Percentiles rank a stretch among this genome's conserved stretches.
phyloP scores from a whole-genome alignment of 2,329 filamentous ascomycete species.

The Colletotrichum navitas region DNA sequence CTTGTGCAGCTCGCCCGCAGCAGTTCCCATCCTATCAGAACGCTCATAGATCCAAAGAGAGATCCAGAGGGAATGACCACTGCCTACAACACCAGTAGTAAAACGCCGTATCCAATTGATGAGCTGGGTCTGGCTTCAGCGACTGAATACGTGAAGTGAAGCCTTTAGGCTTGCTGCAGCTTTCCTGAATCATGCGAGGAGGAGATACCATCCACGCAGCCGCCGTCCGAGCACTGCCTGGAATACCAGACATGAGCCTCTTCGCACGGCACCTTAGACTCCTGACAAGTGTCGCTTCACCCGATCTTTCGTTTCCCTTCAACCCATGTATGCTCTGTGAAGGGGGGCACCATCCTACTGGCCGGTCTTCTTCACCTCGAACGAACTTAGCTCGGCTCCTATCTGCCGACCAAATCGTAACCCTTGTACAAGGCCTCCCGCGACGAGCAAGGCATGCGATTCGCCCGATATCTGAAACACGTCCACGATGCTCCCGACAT shows the following conservation, averaged over 20 bases:
- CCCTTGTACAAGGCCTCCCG: conserved; percentile 3
- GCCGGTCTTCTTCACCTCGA: neutral
- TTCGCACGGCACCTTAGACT: conserved; percentile 20
- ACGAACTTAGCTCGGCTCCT: neutral
- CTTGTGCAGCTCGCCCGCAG: neutral
- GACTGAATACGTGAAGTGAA: too few species aligned
- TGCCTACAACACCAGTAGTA: neutral
- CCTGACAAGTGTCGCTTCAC: conserved; percentile 37
- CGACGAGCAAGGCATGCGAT: conserved; percentile 18
- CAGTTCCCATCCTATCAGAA: neutral
- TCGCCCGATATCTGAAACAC: conserved; percentile 26
- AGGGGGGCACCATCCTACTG: neutral
- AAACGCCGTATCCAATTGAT: neutral
- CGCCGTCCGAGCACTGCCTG: conserved; percentile 19
- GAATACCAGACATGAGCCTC: conserved; percentile 16
- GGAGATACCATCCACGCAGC: neutral
- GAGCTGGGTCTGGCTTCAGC: neutral
- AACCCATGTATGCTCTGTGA: neutral
- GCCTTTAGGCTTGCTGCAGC: neutral
- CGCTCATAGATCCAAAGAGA: neutral
- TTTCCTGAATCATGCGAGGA: neutral
- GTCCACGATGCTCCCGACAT: neutral
- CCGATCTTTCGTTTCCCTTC: conserved; percentile 17
- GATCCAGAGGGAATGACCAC: neutral
- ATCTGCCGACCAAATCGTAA: neutral